A percentile compares a stretch with the other conserved stretches of the same genome.
phyloP scores from a whole-genome alignment of 2,329 filamentous ascomycete species.

The Cordyceps farinosa region DNA sequence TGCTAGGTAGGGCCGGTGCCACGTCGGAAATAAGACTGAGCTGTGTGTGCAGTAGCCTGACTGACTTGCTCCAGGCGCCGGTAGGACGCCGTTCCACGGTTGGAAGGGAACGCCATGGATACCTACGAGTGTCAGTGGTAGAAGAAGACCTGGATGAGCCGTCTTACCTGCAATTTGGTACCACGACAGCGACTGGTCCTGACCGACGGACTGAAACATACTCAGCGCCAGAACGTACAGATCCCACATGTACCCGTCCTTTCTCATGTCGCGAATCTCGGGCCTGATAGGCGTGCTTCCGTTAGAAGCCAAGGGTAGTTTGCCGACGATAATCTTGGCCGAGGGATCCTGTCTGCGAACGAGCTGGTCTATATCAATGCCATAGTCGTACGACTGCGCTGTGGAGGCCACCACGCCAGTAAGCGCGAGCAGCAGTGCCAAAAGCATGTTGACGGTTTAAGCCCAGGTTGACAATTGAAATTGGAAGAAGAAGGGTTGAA shows the following conservation, averaged over 20 bases:
- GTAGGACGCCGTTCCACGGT: slow-evolving; percentile 50
- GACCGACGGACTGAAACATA: slow-evolving; percentile 65
- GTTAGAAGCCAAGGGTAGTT: slow-evolving; percentile 38
- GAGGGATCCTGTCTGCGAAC: slow-evolving; percentile 38
- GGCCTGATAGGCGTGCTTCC: slow-evolving; percentile 48
- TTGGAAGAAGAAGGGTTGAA: not conserved
- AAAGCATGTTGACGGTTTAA: not conserved
- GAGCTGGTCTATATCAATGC: slow-evolving; percentile 40
- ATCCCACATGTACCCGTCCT: slow-evolving; percentile 66
- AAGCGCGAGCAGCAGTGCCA: not conserved
- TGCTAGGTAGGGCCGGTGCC: slow-evolving; percentile 78
- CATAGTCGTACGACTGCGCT: slow-evolving; percentile 47
- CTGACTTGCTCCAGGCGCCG: slow-evolving; percentile 47
- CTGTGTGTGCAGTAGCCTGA: slow-evolving; percentile 75
- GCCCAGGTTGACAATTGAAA: not conserved
- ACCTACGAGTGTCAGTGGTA: slow-evolving; percentile 42
- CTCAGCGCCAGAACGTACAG: slow-evolving; percentile 72
- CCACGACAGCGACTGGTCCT: slow-evolving; percentile 64
- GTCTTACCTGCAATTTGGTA: slow-evolving; percentile 71
- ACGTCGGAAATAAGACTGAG: slow-evolving; percentile 71
- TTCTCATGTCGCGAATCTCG: slow-evolving; percentile 65
- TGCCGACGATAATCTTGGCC: slow-evolving; percentile 40
- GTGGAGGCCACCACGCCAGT: not conserved
- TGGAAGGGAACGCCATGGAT: slow-evolving; percentile 74
- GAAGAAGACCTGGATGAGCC: not conserved